Base-by-base conservation (phyloP, 768 basidiomycete species). In the Trametes sanguinea region DNA sequence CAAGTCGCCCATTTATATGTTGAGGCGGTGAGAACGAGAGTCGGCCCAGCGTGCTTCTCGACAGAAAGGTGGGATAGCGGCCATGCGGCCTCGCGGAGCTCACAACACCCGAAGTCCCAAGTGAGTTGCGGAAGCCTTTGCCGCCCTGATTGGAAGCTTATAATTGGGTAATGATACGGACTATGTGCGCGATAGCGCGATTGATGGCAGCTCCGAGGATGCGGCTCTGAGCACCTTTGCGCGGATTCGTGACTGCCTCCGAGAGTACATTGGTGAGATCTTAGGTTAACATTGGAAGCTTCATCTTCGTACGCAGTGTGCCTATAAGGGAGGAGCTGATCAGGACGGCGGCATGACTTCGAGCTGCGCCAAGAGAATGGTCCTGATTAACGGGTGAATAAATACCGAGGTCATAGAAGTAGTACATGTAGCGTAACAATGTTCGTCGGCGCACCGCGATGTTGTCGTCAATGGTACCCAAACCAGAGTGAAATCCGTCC, bases 401-500 rank as follows among this genome's bases (percentile, higher is more conserved):
- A 57, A 64, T 64, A 64, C 63, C 57, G 53, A 62, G 50, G 43
- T 55, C 54, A 53, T 57, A 54, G 58, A 53, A 51, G 55, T 56
- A 44, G 47, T 57, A 63, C 62, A 63, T 63, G 42, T 63, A 63
- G 56, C 52, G 39, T 54, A 45, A 43, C 44, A 30, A 42, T 47
- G 51, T 54, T 59, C 51, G 53, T 63, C 56, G 53, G 62, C 62
- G 61, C 55, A 62, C 57, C 62, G 52, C 61, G 48, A 43, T 50
- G 51, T 43, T 50, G 51, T 53, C 57, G 39, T 54, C 56, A 63
- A 52, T 54, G 52, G 51, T 27, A 58, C 50, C 22, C 42, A 46
- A 2, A 53, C 37, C 44, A 43, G 39, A 8, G n/a, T 14, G n/a
- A 43, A 5, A n/a, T 43, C 42, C 42, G n/a, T n/a, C n/a, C 42